Percentiles rank a stretch among this genome's conserved stretches.
These are phyloP conservation scores for Macadamia integrifolia DNA, from an alignment of 164 flowering plant genomes.

Conservation along the genomic window DNA sequence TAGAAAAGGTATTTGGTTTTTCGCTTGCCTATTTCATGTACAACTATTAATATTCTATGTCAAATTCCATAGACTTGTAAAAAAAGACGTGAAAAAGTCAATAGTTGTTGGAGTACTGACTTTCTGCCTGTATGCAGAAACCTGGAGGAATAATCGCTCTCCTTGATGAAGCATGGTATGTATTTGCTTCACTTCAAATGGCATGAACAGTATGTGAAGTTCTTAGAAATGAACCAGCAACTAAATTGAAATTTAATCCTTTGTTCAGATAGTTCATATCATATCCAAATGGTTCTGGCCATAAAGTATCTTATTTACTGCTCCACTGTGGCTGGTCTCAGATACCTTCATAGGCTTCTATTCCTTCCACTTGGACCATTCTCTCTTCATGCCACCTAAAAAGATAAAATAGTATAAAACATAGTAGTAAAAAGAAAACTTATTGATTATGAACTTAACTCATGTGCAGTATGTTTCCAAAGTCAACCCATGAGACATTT, in stretches of 20 bases:
- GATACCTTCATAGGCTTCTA: too few relatives aligned
- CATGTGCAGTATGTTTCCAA: slow-evolving; percentile 82
- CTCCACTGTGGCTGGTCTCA: background rate
- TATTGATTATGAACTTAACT: slow-evolving; percentile 4
- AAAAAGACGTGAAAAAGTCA: background rate
- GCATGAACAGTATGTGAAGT: background rate
- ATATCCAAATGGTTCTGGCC: background rate
- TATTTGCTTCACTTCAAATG: slow-evolving; percentile 5
- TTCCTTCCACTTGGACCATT: background rate
- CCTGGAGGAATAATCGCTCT: slow-evolving; percentile 88
- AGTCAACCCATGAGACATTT: slow-evolving; percentile 83
- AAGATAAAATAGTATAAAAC: background rate
- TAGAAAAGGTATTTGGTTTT: slow-evolving; percentile 58
- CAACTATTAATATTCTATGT: background rate
- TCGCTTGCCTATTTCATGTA: background rate
- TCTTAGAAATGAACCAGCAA: background rate
- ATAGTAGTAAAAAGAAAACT: background rate
- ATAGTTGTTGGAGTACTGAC: background rate
- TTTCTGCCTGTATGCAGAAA: slow-evolving; percentile 46
- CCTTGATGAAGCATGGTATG: slow-evolving; percentile 88
- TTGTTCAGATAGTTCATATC: background rate
- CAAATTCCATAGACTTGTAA: background rate
- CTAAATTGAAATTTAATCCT: background rate
- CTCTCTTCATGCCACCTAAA: background rate
- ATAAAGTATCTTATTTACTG: background rate